Conservation (phyloP, 2,329 filamentous ascomycete species). For the Chaetothyriales sp. region DNA sequence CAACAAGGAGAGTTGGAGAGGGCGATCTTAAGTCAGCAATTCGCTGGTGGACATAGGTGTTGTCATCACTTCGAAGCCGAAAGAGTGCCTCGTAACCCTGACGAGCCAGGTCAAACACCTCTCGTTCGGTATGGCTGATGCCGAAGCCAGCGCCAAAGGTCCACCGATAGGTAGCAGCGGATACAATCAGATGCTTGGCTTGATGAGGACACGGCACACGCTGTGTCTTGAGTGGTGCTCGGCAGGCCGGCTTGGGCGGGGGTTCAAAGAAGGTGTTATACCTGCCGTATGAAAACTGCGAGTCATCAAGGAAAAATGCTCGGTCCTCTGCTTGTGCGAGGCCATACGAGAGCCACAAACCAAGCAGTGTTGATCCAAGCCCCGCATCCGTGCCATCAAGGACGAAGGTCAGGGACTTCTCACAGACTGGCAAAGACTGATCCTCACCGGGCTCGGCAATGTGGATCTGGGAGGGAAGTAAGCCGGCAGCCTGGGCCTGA, state of each 20-base stretch:
- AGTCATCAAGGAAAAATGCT: constrained; percentile 72
- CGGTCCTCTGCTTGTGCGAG: constrained; percentile 58
- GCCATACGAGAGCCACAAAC: constrained; percentile 71
- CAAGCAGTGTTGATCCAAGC: constrained; percentile 60
- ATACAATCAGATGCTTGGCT: constrained; percentile 60
- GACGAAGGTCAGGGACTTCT: constrained; percentile 59
- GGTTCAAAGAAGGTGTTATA: constrained; percentile 58
- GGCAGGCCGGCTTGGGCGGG: constrained; percentile 45
- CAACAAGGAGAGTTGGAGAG: constrained; percentile 44
- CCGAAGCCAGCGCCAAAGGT: constrained; percentile 48
- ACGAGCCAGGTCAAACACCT: constrained; percentile 53
- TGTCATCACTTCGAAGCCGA: constrained; percentile 50
- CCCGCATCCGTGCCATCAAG: constrained; percentile 62
- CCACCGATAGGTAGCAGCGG: constrained; percentile 49
- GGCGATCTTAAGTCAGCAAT: constrained; percentile 39
- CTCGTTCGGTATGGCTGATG: constrained; percentile 40
- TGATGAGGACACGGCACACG: constrained; percentile 67
- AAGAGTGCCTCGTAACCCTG: constrained; percentile 61
- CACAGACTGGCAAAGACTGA: constrained; percentile 39
- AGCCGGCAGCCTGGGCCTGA: constrained; percentile 51
- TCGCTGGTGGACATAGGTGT: constrained; percentile 47
- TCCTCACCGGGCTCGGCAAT: constrained; percentile 7
- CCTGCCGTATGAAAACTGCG: constrained; percentile 64
- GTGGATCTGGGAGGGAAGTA: constrained; percentile 34
- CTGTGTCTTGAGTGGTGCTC: constrained; percentile 56